These are phyloP conservation scores for Chimonanthus praecox DNA, from an alignment of 164 flowering plant species.

Conservation along the genomic window DNA sequence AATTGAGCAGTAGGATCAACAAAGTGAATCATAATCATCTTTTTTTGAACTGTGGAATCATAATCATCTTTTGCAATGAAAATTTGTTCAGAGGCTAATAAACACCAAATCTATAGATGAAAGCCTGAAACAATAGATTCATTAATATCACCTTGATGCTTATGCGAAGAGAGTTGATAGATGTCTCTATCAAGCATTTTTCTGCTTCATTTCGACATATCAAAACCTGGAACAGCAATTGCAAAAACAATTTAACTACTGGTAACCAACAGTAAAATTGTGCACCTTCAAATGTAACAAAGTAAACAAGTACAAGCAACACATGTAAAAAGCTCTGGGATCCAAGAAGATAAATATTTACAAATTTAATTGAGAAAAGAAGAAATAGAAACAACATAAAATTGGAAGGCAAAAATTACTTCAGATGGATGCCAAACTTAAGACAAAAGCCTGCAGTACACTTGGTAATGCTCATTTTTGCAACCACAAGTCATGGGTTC, in stretches of 20 bases:
- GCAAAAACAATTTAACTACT: conserved; percentile 1
- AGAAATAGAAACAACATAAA: no score
- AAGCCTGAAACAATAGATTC: neutral
- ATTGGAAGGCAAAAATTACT: no score
- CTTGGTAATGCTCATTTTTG: no score
- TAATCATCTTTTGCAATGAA: neutral
- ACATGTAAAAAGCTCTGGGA: neutral
- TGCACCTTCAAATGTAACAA: neutral
- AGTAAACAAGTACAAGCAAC: neutral
- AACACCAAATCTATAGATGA: conserved; percentile 2
- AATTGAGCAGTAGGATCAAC: neutral
- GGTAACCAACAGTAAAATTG: neutral
- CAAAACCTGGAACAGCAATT: conserved; percentile 52
- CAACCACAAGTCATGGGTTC: no score
- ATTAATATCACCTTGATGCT: conserved; percentile 74
- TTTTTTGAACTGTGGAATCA: neutral
- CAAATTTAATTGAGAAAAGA: neutral
- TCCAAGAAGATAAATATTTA: neutral
- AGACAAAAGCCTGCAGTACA: no score
- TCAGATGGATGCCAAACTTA: no score
- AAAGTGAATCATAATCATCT: neutral
- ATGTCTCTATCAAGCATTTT: conserved; percentile 94
- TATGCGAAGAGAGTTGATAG: conserved; percentile 88
- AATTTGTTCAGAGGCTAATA: neutral
- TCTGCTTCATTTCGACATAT: conserved; percentile 99